These are phyloP conservation scores for Amanita molliuscula DNA, from an alignment of 768 basidiomycete genomes.

Conservation along the genomic window DNA sequence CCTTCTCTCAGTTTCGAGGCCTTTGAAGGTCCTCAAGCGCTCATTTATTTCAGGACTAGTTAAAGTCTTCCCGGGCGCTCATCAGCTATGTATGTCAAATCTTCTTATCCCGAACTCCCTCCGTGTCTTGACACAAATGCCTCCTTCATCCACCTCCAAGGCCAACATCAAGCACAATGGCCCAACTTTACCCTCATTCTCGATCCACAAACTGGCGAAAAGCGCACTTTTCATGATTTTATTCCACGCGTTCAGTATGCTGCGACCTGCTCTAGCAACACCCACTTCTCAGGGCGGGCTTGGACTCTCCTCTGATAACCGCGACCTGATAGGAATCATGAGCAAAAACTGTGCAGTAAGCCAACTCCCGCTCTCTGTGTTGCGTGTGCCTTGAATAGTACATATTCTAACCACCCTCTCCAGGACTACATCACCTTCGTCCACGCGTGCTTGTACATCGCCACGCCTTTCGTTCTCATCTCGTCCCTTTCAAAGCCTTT, in stretches of 20 bases:
- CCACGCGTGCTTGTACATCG: slow-evolving; percentile 20
- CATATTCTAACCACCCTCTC: neutral
- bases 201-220: slow-evolving; percentile 40
- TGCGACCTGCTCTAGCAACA: slow-evolving; percentile 46
- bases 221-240: slow-evolving; percentile 37
- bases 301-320: slow-evolving; percentile 33
- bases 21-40: too few species aligned
- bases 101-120: slow-evolving; percentile 45
- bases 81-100: slow-evolving; percentile 43
- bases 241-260: slow-evolving; percentile 38
- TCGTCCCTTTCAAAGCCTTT: slow-evolving; percentile 27
- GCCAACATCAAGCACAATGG: slow-evolving; percentile 47
- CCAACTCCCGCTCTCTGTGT: neutral
- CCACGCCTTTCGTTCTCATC: slow-evolving; percentile 23
- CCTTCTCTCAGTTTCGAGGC: too few species aligned
- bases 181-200: slow-evolving; percentile 47
- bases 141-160: slow-evolving; percentile 42
- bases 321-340: slow-evolving; percentile 60
- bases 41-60: too few species aligned
- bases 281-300: slow-evolving; percentile 42
- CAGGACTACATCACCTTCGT: slow-evolving; percentile 26
- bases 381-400: neutral
- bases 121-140: slow-evolving; percentile 38
- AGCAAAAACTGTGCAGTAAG: slow-evolving; percentile 60
- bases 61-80: too few species aligned